Evolutionary conservation across 495 filamentous ascomycete species (phyloP), one percentile per base, ranked within the genome.

Genomic region (Niebla homalea): DNA sequence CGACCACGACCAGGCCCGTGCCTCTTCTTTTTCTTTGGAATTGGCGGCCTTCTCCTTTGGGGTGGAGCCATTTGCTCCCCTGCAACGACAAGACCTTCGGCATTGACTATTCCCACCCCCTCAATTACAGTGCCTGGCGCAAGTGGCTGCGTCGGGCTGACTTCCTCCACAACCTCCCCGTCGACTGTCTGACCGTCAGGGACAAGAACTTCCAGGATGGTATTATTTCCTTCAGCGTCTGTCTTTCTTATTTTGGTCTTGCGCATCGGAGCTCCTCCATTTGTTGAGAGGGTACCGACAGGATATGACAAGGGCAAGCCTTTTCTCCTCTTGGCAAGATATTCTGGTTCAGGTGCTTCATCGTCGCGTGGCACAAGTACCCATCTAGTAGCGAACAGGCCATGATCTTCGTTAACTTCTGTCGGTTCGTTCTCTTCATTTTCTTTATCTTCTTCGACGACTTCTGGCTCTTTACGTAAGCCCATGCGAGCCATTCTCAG

Each of bases 261-360:
- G 29, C 80, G 77, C 67, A 89, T 83, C 7, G 64, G 64, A 12
- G 70, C 57, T 14, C 70, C 62, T 14, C 70, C 67, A 18, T 61
- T 65, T 5, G 65, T 52, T 3, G 69, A 62, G 35, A 57, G 49
- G 19, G 50, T 18, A 11, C 63, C 65, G 3, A 69, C 70, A 11
- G 29, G 29, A 55, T 79, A 77, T 8, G 75, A 58, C 19, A 71
- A 74, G 10, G 72, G 70, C 18, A 85, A 64, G n/a, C 85, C 86
- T 58, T 86, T 87, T 54, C 88, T 78, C 43, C 89, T 72, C 65
- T 94, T 94, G 0, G 89, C 92, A 19, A 98, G 68, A 56, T 87
- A 92, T 39, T 94, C 87, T 3, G 80, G 67, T 39, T 86, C 81
- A 0, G 83, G 71, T 7, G 75, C 75, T 60, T 96, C 90, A 26